phyloP scores from a whole-genome alignment of 208 protist species.

The Kentomonas sorsogonicus region DNA sequence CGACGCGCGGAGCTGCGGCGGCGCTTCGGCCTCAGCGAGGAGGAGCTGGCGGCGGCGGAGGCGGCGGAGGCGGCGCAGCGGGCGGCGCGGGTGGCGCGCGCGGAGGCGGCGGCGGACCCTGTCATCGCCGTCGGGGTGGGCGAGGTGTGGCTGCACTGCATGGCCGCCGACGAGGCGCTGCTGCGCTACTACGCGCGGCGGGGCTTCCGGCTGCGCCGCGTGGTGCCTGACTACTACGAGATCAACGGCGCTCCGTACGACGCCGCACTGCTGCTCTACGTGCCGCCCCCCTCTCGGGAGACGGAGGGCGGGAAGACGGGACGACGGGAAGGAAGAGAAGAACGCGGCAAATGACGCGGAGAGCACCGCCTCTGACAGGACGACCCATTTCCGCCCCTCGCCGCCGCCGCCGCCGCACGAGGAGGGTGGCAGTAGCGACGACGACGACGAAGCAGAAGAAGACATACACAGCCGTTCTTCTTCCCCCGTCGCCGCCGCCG shows the following conservation, averaged over 20 bases:
- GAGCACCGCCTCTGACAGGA: background rate
- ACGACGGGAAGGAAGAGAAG: no score
- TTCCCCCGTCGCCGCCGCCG: no score
- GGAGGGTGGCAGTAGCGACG: background rate
- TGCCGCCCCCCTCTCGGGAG: background rate
- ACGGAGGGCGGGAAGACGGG: constrained; percentile 14
- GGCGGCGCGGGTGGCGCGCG: background rate
- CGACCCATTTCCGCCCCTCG: background rate
- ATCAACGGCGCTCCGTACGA: constrained; percentile 26
- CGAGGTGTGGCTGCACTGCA: constrained; percentile 78
- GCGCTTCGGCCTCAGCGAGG: background rate
- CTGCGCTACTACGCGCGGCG: constrained; percentile 44
- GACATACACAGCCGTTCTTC: constrained; percentile 6
- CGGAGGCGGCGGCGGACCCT: constrained; percentile 11
- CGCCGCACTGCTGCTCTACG: constrained; percentile 18
- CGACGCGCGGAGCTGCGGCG: background rate
- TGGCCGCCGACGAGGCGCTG: constrained; percentile 34
- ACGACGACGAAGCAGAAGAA: background rate
- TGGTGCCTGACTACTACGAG: constrained; percentile 46
- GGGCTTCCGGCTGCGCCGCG: constrained; percentile 36
- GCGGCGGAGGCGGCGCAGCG: background rate
- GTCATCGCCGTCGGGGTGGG: constrained; percentile 37
- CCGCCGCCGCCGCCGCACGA: background rate
- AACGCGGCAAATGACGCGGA: no score
- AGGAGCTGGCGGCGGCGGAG: background rate